Percentiles rank a stretch among this genome's conserved stretches.
Conservation (phyloP, 257 asterid genomes). For the Przewalskia tangutica region DNA sequence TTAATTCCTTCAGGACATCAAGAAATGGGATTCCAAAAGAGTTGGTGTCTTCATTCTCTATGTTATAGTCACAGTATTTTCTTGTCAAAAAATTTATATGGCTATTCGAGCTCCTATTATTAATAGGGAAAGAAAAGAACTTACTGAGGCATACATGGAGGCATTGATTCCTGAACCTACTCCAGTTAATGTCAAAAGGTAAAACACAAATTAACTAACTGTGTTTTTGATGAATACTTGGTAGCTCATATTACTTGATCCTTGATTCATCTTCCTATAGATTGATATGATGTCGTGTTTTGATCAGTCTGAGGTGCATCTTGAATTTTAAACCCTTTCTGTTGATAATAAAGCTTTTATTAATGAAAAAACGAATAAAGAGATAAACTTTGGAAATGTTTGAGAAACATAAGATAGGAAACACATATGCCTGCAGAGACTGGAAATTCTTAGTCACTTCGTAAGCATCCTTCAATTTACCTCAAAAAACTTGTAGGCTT, state of each 20-base stretch:
- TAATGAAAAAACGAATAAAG: neutral
- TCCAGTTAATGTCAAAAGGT: constrained; percentile 69
- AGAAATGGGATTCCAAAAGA: constrained; percentile 77
- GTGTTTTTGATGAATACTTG: neutral
- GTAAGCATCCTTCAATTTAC: neutral
- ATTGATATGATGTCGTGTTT: neutral
- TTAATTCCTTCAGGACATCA: constrained; percentile 43
- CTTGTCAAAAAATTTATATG: constrained; percentile 51
- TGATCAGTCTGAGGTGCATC: neutral
- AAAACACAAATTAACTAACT: neutral
- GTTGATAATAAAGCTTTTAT: neutral
- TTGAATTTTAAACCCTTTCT: neutral
- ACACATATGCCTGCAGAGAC: neutral
- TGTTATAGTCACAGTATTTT: constrained; percentile 33
- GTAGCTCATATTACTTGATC: neutral
- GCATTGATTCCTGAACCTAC: constrained; percentile 93
- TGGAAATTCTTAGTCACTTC: neutral
- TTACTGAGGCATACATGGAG: constrained; percentile 92
- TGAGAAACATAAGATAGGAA: neutral
- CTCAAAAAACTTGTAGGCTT: neutral
- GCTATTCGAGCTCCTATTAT: constrained; percentile 67
- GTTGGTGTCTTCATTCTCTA: constrained; percentile 59
- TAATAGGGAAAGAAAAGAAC: constrained; percentile 57
- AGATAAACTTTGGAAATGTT: neutral
- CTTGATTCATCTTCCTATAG: neutral